Evolutionary conservation across 2,329 filamentous ascomycete genomes (phyloP).

Genomic region (Colletotrichum sp.): DNA sequence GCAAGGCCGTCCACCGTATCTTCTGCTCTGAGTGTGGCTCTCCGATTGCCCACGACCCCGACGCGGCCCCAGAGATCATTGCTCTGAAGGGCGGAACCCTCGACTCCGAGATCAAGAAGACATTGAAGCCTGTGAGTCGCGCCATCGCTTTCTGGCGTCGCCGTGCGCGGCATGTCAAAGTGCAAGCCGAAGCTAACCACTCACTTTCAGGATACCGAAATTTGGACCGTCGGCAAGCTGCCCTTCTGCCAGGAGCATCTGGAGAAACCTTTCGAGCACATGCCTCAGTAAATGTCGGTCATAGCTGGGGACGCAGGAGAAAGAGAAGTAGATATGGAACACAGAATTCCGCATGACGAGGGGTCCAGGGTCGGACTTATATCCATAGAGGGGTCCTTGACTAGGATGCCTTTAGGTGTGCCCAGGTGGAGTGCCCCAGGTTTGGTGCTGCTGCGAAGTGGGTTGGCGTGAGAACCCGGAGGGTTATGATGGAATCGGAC

Average conservation of each 20-base stretch:
- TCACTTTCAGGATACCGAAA: conserved; percentile 62
- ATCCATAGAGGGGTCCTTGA: background rate
- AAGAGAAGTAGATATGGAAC: background rate
- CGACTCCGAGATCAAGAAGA: conserved; percentile 69
- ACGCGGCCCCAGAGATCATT: conserved; percentile 73
- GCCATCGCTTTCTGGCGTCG: background rate
- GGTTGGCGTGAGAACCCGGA: conserved; percentile 19
- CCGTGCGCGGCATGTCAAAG: background rate
- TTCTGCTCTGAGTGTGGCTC: conserved; percentile 75
- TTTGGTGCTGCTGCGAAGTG: background rate
- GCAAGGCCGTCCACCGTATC: conserved; percentile 68
- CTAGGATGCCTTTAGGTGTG: background rate
- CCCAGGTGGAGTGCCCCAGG: background rate
- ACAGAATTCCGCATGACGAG: background rate
- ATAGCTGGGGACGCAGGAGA: background rate
- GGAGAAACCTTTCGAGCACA: conserved; percentile 66
- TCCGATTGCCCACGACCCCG: conserved; percentile 73
- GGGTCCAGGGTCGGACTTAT: background rate
- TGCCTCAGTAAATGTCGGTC: conserved; percentile 56
- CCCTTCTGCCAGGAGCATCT: conserved; percentile 73
- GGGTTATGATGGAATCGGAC: conserved; percentile 5
- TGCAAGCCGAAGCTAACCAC: background rate
- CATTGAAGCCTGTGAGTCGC: conserved; percentile 64
- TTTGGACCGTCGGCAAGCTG: conserved; percentile 73
- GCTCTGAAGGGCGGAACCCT: conserved; percentile 72